phyloP scores from a whole-genome alignment of 306 rosid genomes.

The Astragalus membranaceus region DNA sequence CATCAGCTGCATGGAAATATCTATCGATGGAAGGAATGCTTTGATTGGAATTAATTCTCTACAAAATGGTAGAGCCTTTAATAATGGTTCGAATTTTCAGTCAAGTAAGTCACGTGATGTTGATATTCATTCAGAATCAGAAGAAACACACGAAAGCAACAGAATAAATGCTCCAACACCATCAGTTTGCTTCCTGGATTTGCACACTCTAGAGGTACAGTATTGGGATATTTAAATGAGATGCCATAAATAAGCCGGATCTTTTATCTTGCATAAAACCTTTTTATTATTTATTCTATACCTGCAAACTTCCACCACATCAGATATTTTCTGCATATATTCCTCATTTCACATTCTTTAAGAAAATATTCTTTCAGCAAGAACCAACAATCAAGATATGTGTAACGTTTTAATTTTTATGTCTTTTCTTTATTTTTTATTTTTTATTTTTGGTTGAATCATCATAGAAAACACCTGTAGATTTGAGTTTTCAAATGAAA shows the following conservation, averaged over 20 bases:
- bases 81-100: slow-evolving; percentile 43
- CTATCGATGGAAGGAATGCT: slow-evolving; percentile 79
- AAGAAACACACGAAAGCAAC: slow-evolving; percentile 37
- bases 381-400: background rate
- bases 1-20: slow-evolving; percentile 85
- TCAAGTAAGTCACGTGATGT: slow-evolving; percentile 28
- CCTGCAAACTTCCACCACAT: background rate
- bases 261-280: background rate
- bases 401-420: background rate
- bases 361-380: background rate
- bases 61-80: slow-evolving; percentile 30
- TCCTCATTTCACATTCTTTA: background rate
- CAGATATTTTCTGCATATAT: background rate
- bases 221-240: slow-evolving; percentile 7
- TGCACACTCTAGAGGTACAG: slow-evolving; percentile 78
- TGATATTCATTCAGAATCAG: slow-evolving; percentile 32
- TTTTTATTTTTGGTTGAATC: background rate
- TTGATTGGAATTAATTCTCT: slow-evolving; percentile 60
- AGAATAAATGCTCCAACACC: slow-evolving; percentile 61
- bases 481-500: slow-evolving; percentile 1
- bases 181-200: slow-evolving; percentile 84
- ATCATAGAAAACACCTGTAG: background rate
- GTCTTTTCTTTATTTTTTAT: background rate
- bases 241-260: slow-evolving; percentile 7
- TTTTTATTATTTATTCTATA: background rate